Evolutionary conservation across 768 basidiomycete species (phyloP).

Genomic region (Hypholoma fasciculare): DNA sequence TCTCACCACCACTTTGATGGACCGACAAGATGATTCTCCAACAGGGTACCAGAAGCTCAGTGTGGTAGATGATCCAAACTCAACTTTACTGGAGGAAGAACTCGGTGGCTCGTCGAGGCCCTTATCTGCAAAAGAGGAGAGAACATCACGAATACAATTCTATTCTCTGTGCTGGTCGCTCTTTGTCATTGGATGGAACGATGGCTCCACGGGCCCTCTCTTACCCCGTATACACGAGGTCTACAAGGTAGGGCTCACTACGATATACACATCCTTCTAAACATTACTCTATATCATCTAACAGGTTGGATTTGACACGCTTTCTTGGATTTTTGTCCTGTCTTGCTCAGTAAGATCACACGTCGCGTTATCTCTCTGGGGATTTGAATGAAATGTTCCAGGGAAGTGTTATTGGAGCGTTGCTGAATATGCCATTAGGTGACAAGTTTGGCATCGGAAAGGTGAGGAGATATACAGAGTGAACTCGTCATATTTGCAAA

Average conservation of each 20-base stretch:
- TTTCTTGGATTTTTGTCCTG: conserved; percentile 58
- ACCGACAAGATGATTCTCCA: neutral
- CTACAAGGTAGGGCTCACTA: conserved; percentile 41
- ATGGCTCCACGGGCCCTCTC: conserved; percentile 72
- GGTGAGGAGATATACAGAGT: conserved; percentile 20
- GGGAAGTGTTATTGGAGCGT: conserved; percentile 40
- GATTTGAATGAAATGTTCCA: conserved; percentile 6
- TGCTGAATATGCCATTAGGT: conserved; percentile 35
- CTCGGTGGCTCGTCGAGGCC: neutral
- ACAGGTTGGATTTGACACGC: conserved; percentile 53
- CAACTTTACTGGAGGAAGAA: neutral
- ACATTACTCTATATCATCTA: neutral
- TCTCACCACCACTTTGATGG: neutral
- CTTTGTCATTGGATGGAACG: conserved; percentile 75
- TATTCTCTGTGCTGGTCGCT: conserved; percentile 51
- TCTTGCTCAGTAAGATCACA: neutral
- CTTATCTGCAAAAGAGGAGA: conserved; percentile 5
- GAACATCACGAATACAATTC: conserved; percentile 43
- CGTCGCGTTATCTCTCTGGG: too few species aligned
- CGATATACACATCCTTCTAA: neutral
- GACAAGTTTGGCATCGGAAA: conserved; percentile 42
- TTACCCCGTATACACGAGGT: conserved; percentile 66
- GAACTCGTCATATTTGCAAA: neutral
- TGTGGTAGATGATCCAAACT: neutral
- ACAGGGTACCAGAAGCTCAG: conserved; percentile 3